phyloP scores from a whole-genome alignment of 1,284 basidiomycete species.

The Sporisorium exsertum region DNA sequence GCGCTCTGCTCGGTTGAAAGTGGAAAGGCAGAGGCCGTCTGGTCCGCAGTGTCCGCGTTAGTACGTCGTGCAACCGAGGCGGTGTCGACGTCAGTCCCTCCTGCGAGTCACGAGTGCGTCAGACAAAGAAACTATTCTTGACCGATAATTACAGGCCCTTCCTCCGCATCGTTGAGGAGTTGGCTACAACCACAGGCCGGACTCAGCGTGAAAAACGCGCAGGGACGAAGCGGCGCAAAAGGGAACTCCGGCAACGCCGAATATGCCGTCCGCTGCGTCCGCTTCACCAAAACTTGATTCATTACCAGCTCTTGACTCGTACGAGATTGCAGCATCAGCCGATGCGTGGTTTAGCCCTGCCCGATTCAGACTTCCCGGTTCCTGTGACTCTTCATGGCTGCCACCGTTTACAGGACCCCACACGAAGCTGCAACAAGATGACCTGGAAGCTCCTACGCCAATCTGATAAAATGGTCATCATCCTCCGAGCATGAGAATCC shows the following conservation, averaged over 20 bases:
- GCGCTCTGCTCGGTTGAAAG: slow-evolving; percentile 11
- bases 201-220: slow-evolving; percentile 6
- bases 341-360: too few species aligned
- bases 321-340: background rate
- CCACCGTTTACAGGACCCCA: background rate
- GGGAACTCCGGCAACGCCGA: slow-evolving; percentile 15
- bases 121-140: background rate
- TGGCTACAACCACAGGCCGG: background rate
- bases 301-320: background rate
- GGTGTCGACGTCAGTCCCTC: slow-evolving; percentile 31
- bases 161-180: too few species aligned
- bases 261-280: background rate
- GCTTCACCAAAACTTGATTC: background rate
- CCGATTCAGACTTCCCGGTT: background rate
- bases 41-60: slow-evolving; percentile 12
- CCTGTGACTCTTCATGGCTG: too few species aligned
- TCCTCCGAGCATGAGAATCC: background rate
- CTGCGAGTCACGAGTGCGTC: slow-evolving; percentile 6
- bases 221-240: slow-evolving; percentile 13
- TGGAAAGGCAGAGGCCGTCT: slow-evolving; percentile 13
- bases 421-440: too few species aligned
- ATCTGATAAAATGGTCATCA: slow-evolving; percentile 2
- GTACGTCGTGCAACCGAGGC: slow-evolving; percentile 18
- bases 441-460: background rate
- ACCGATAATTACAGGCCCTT: background rate